Conservation (phyloP, 23 red algal species). For the Gracilaria gracilis region DNA sequence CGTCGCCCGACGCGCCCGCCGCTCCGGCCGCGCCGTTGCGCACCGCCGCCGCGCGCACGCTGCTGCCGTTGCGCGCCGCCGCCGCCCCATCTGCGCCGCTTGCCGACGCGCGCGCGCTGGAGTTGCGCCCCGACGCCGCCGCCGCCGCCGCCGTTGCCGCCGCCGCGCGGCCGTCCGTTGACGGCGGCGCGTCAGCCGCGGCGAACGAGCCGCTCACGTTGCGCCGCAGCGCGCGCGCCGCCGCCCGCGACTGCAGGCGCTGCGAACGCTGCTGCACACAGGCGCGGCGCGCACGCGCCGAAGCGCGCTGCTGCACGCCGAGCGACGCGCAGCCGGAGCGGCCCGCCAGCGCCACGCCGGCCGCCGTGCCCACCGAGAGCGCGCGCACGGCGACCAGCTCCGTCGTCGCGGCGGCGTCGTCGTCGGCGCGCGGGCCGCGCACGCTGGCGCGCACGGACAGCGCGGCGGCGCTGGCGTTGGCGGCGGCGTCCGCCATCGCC, state of each 20-base stretch:
- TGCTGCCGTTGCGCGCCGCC: background rate
- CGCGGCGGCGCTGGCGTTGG: background rate
- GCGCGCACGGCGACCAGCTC: background rate
- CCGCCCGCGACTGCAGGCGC: background rate
- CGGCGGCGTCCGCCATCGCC: background rate
- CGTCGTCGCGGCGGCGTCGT: too few relatives aligned
- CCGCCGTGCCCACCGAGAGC: background rate
- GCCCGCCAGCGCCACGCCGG: slow-evolving; percentile 4
- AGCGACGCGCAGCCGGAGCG: background rate
- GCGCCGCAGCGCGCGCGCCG: background rate
- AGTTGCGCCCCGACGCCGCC: background rate
- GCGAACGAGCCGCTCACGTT: background rate
- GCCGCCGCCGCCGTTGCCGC: background rate
- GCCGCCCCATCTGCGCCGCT: background rate
- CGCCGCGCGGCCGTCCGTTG: background rate
- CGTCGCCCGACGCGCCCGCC: background rate
- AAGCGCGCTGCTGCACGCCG: background rate
- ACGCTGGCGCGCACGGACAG: background rate
- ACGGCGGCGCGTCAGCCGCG: too few relatives aligned
- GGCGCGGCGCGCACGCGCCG: background rate
- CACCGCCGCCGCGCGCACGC: background rate
- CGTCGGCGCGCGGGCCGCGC: background rate
- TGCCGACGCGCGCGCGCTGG: background rate
- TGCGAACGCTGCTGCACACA: too few relatives aligned
- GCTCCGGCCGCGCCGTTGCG: background rate